These are phyloP conservation scores for Aspergillus unguis DNA, from an alignment of 2,329 filamentous ascomycete genomes.

Conservation along the genomic window DNA sequence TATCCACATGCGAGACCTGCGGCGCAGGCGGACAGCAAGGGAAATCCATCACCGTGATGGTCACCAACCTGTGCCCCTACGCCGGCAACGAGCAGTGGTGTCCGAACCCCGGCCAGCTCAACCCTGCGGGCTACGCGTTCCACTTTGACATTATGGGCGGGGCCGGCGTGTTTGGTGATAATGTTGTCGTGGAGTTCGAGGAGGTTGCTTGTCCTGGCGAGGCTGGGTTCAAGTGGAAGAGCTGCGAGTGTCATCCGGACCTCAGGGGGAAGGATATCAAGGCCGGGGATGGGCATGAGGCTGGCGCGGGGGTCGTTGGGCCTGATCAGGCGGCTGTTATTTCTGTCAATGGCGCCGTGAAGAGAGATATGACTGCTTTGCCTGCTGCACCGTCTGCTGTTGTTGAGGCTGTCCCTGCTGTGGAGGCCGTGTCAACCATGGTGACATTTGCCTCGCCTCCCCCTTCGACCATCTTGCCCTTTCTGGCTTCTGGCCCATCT, in stretches of 20 bases:
- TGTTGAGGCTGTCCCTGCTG: neutral
- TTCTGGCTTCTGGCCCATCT: no score
- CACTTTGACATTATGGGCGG: slow-evolving; percentile 12
- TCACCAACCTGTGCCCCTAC: slow-evolving; percentile 9
- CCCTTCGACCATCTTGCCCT: no score
- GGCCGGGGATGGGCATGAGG: neutral
- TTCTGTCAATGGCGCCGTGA: neutral
- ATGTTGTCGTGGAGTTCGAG: slow-evolving; percentile 12
- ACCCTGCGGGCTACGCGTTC: slow-evolving; percentile 3
- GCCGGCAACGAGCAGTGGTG: slow-evolving; percentile 10
- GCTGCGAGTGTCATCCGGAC: slow-evolving; percentile 6
- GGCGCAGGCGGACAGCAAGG: slow-evolving; percentile 21
- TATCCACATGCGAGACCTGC: slow-evolving; percentile 18
- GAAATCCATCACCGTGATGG: slow-evolving; percentile 25
- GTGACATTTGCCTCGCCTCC: no score
- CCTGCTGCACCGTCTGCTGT: neutral
- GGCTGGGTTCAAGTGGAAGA: neutral
- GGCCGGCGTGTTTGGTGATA: slow-evolving; percentile 2
- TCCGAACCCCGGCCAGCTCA: slow-evolving; percentile 1
- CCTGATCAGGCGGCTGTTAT: neutral
- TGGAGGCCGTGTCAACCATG: neutral
- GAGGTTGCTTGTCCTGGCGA: slow-evolving; percentile 1
- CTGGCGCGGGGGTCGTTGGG: neutral
- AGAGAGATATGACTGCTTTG: no score
- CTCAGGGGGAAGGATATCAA: neutral